A percentile compares a stretch with the other conserved stretches of the same genome.
Conservation (phyloP, 2,329 filamentous ascomycete species). For the Neopestalotiopsis sp. region DNA sequence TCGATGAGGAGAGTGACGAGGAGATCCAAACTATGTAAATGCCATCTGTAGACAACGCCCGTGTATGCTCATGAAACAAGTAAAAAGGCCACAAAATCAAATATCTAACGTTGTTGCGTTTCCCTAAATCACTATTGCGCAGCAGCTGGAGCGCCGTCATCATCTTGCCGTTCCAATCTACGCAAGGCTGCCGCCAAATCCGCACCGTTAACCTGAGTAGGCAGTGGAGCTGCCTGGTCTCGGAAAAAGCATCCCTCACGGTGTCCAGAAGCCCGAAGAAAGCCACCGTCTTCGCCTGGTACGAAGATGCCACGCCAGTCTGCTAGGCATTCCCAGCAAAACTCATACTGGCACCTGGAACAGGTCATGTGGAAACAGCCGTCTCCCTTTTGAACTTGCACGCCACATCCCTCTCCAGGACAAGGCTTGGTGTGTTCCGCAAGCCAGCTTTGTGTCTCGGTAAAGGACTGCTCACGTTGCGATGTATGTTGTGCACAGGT, state of each 20-base stretch:
- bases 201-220: slow-evolving; percentile 21
- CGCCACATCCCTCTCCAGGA: slow-evolving; percentile 25
- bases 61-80: background rate
- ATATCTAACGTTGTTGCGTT: background rate
- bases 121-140: background rate
- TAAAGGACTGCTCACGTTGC: slow-evolving; percentile 7
- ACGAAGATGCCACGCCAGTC: slow-evolving; percentile 26
- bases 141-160: background rate
- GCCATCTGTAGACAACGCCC: background rate
- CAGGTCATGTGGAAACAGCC: slow-evolving; percentile 26
- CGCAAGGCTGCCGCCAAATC: slow-evolving; percentile 20
- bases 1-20: background rate
- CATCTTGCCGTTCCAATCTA: slow-evolving; percentile 11
- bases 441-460: slow-evolving; percentile 26
- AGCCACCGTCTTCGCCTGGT: slow-evolving; percentile 9
- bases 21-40: background rate
- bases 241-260: slow-evolving; percentile 26
- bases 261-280: slow-evolving; percentile 21
- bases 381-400: slow-evolving; percentile 27
- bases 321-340: slow-evolving; percentile 38
- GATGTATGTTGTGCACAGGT: slow-evolving; percentile 27
- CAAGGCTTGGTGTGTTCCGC: slow-evolving; percentile 30
- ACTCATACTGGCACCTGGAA: slow-evolving; percentile 19
- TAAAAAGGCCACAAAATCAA: background rate
- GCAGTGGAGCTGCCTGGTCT: slow-evolving; percentile 16